phyloP scores from a whole-genome alignment of 208 protist genomes.

The Trypanosoma congolense region DNA sequence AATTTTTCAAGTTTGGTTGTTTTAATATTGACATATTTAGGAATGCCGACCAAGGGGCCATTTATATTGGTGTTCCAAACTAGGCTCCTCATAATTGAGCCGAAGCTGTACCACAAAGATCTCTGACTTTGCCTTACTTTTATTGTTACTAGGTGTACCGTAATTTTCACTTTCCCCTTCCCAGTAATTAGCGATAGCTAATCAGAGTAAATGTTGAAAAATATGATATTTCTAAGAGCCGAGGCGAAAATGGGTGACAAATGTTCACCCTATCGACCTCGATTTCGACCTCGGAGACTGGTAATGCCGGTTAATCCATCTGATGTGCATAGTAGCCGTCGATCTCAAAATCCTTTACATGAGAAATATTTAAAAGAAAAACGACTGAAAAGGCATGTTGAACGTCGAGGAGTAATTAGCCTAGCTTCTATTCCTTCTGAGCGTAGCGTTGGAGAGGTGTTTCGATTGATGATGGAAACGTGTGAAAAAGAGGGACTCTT shows the following conservation, averaged over 20 bases:
- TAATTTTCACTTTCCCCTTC: too few species aligned
- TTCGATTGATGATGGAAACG: constrained; percentile 61
- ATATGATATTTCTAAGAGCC: too few species aligned
- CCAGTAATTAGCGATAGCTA: too few species aligned
- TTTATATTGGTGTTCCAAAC: constrained; percentile 1
- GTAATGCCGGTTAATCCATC: constrained; percentile 84
- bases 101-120: too few species aligned
- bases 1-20: too few species aligned
- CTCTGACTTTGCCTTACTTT: too few species aligned
- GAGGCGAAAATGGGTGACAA: constrained; percentile 1
- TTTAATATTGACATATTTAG: neutral
- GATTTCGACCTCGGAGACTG: constrained; percentile 73
- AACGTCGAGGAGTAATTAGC: constrained; percentile 52
- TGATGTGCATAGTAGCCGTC: constrained; percentile 46
- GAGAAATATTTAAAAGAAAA: constrained; percentile 36
- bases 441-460: constrained; percentile 79
- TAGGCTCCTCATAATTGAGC: too few species aligned
- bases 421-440: constrained; percentile 64
- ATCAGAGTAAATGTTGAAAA: too few species aligned
- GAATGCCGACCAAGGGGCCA: too few species aligned
- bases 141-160: too few species aligned
- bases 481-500: constrained; percentile 48
- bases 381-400: constrained; percentile 29
- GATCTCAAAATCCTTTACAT: constrained; percentile 50
- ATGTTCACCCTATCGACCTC: constrained; percentile 61